phyloP scores from a whole-genome alignment of 2,329 filamentous ascomycete species.

The Sporothrix pallida region DNA sequence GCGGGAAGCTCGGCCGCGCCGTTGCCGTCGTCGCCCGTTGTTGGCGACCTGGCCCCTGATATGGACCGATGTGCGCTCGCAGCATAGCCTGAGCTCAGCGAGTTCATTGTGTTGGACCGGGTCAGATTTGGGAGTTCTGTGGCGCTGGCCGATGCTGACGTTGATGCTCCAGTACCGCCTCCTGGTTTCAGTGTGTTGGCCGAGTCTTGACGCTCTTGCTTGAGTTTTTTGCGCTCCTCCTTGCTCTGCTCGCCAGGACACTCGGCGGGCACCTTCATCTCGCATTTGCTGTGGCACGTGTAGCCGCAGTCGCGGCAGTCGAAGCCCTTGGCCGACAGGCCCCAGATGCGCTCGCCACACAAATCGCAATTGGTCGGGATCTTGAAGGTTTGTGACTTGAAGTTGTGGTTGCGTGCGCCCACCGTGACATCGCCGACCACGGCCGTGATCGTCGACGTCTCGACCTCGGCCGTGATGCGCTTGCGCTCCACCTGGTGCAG shows the following conservation, averaged over 20 bases:
- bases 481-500: constrained; percentile 84
- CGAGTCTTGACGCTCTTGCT: constrained; percentile 80
- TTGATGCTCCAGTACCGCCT: constrained; percentile 39
- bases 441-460: constrained; percentile 89
- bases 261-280: constrained; percentile 97
- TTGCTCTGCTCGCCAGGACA: constrained; percentile 94
- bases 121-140: constrained; percentile 72
- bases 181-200: constrained; percentile 66
- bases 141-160: constrained; percentile 49
- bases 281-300: constrained; percentile 97
- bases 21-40: constrained; percentile 49
- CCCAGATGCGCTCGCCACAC: constrained; percentile 97
- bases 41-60: constrained; percentile 63
- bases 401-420: constrained; percentile 93
- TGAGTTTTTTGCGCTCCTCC: constrained; percentile 93
- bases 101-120: constrained; percentile 87
- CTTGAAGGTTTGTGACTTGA: constrained; percentile 98
- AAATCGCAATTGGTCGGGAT: constrained; percentile 98
- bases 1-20: constrained; percentile 46
- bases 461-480: constrained; percentile 86
- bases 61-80: constrained; percentile 78
- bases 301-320: constrained; percentile 97
- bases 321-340: constrained; percentile 92
- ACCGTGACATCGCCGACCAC: constrained; percentile 91
- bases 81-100: constrained; percentile 85